Evolutionary conservation across 108 stramenopile species (phyloP), one percentile per base, ranked within the genome.

Genomic region (Skeletonema costatum): DNA sequence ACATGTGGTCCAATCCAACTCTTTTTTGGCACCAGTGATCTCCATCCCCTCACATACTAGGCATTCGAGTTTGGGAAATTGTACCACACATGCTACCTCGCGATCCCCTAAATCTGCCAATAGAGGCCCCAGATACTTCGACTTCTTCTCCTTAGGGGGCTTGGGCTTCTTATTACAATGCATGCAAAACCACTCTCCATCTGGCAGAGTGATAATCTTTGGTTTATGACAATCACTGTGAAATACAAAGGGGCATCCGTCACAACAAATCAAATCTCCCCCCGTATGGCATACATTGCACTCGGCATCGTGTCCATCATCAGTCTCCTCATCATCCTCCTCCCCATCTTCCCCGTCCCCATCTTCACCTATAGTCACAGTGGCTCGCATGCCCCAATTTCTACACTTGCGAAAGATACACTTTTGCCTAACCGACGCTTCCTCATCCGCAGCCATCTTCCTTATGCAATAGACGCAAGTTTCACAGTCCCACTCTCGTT

Each of bases 201-300:
- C 89, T 12, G 91, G 89, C 59, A 91, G 75, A 11, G 60, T 61
- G 13, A 60, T 62, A 6, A 59, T 63, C 38, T n/a, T 32, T 4
- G 92, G 78, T 14, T 71, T 80, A 16, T 90, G 32, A 39, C 94
- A 95, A 25, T 59, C 60, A 42, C 77, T 63, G 70, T 95, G 94
- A 77, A 87, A 93, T 56, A 89, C 90, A 2, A 69, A 64, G 4
- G 81, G 71, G 70, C 94, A 95, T 17, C 90, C 94, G 70, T 95
- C 94, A 69, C 94, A 95, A 44, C 94, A 93, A 12, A 95, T 68
- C 61, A 95, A 76, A 50, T 95, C 90, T 5, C 94, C 94, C 71
- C 91, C 92, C 32, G 84, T 8, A 10, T 88, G 77, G 66, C 94
- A 95, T 32, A 93, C 83, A 8, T 42, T 66, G 62, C 94, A 93